Percentiles rank a stretch among this genome's conserved stretches.
Conservation (phyloP, 2,329 filamentous ascomycete species). For the Apiospora sp. region DNA sequence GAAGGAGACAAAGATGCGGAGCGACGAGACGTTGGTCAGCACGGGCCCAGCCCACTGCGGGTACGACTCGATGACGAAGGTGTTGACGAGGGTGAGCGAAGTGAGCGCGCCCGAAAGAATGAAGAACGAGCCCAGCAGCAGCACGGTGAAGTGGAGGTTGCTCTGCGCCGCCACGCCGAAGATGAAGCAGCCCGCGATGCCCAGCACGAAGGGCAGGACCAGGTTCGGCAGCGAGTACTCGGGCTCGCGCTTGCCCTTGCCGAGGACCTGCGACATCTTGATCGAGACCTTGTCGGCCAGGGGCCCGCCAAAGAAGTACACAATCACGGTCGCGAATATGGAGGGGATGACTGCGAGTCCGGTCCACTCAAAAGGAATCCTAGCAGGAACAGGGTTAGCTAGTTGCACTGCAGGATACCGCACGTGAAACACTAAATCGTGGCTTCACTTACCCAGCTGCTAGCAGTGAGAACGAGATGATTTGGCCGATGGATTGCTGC, state of each 20-base stretch:
- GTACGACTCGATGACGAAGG: constrained; percentile 39
- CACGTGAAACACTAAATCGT: not conserved
- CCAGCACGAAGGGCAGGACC: constrained; percentile 34
- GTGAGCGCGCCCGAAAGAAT: constrained; percentile 36
- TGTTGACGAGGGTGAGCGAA: constrained; percentile 34
- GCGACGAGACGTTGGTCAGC: constrained; percentile 34
- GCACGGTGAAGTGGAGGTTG: constrained; percentile 32
- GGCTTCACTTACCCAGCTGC: constrained; percentile 27
- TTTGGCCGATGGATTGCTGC: constrained; percentile 28
- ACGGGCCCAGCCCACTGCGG: constrained; percentile 37
- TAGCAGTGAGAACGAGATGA: constrained; percentile 28
- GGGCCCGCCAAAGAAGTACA: constrained; percentile 43
- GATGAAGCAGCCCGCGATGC: constrained; percentile 35
- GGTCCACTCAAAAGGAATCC: constrained; percentile 30
- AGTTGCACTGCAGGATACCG: not conserved
- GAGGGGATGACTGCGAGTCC: constrained; percentile 31
- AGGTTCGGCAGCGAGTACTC: constrained; percentile 39
- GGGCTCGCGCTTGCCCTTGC: constrained; percentile 36
- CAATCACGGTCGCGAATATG: constrained; percentile 30
- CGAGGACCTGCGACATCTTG: constrained; percentile 32
- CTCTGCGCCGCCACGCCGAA: constrained; percentile 37
- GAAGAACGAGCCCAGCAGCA: constrained; percentile 36
- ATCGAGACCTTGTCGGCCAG: constrained; percentile 42
- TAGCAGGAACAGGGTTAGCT: constrained; percentile 17
- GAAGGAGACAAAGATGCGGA: constrained; percentile 36